These are phyloP conservation scores for Hanseniaspora opuntiae DNA, from an alignment of 805 yeast genomes.

Conservation along the genomic window DNA sequence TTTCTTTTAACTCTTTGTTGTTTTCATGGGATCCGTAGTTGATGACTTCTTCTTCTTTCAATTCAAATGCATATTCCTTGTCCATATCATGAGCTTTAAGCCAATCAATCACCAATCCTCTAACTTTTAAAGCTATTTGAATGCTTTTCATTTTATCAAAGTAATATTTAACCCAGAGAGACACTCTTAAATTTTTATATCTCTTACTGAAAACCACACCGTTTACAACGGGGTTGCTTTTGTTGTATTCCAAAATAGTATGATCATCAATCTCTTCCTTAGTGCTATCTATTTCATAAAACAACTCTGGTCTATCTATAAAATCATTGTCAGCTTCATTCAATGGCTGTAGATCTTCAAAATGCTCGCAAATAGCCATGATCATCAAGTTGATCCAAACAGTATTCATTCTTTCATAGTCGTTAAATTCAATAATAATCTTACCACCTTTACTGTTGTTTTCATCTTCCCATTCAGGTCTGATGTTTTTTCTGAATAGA, in stretches of 20 bases:
- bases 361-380: conserved; percentile 88
- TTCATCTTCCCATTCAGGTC: conserved; percentile 97
- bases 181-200: conserved; percentile 5
- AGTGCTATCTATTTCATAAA: neutral
- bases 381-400: conserved; percentile 83
- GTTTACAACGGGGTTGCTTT: neutral
- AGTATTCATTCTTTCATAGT: conserved; percentile 39
- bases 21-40: neutral
- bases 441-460: conserved; percentile 84
- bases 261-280: neutral
- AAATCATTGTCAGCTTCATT: conserved; percentile 33
- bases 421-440: conserved; percentile 71
- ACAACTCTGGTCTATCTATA: neutral
- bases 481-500: conserved; percentile 80
- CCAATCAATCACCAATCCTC: conserved; percentile 4
- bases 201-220: conserved; percentile 12
- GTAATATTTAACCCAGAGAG: conserved; percentile 10
- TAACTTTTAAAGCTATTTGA: conserved; percentile 9
- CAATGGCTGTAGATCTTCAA: conserved; percentile 56
- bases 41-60: conserved; percentile 1
- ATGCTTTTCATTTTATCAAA: conserved; percentile 3
- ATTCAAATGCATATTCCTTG: neutral
- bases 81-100: neutral
- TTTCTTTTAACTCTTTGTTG: neutral
- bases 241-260: neutral